Conservation (phyloP, 306 rosid species). For the Medicago arabica region DNA sequence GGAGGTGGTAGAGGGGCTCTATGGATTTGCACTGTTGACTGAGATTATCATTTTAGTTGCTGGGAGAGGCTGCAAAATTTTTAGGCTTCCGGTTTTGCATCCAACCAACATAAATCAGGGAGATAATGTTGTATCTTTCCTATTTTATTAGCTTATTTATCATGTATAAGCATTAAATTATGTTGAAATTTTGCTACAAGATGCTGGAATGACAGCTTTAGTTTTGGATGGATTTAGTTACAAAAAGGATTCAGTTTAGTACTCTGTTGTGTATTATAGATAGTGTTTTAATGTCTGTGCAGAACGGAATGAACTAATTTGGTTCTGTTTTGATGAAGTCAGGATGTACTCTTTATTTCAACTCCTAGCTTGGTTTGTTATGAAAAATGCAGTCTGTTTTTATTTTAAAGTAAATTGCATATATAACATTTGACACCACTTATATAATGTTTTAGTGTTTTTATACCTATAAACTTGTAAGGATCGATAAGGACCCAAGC, state of each 20-base stretch:
- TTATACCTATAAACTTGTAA: background rate
- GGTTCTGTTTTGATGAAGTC: conserved; percentile 7
- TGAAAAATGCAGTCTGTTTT: background rate
- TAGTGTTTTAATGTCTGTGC: background rate
- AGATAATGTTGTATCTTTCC: conserved; percentile 65
- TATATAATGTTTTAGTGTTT: too few relatives aligned
- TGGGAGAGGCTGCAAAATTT: conserved; percentile 50
- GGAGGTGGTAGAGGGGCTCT: conserved; percentile 50
- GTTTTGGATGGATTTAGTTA: conserved; percentile 32
- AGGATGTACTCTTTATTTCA: background rate
- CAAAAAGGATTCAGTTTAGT: background rate
- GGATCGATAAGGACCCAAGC: too few relatives aligned
- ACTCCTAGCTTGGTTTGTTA: background rate
- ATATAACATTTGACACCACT: background rate
- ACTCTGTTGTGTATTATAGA: conserved; percentile 18
- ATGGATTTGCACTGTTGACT: conserved; percentile 42
- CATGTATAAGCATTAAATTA: conserved; percentile 61
- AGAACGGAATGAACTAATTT: conserved; percentile 2
- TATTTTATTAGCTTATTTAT: conserved; percentile 56
- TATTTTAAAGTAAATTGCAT: background rate
- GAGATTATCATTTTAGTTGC: conserved; percentile 48
- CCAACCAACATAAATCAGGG: conserved; percentile 50
- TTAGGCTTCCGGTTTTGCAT: conserved; percentile 51
- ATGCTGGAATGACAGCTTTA: conserved; percentile 37
- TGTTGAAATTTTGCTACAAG: conserved; percentile 58